Percentiles rank a stretch among this genome's conserved stretches.
Conservation (phyloP, 305 asterid species). For the Solanum hybrid region DNA sequence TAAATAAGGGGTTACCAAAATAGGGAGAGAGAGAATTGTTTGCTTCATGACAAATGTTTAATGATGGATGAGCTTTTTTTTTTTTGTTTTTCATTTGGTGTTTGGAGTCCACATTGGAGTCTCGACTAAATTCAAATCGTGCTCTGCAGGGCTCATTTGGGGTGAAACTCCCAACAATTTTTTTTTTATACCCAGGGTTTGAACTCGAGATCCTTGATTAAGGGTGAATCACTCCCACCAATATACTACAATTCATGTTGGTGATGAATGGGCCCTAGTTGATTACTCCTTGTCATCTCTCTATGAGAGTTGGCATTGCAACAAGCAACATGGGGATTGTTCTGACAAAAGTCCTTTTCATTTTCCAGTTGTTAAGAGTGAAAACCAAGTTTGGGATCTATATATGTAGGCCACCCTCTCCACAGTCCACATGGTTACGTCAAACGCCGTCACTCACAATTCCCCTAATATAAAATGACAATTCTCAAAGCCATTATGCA, state of each 20-base stretch:
- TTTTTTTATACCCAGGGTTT: accelerated
- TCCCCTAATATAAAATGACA: not conserved
- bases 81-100: no score
- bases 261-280: not conserved
- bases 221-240: no score
- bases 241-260: no score
- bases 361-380: slow-evolving; percentile 3
- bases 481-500: not conserved
- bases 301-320: not conserved
- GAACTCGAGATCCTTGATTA: accelerated
- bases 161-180: no score
- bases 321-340: slow-evolving; percentile 1
- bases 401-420: not conserved
- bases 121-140: no score
- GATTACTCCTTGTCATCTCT: not conserved
- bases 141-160: no score
- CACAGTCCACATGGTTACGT: not conserved
- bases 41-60: not conserved
- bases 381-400: not conserved
- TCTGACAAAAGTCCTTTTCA: not conserved
- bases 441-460: not conserved
- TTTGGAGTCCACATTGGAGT: no score
- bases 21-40: not conserved
- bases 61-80: not conserved
- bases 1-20: not conserved